phyloP scores from a whole-genome alignment of 2,329 filamentous ascomycete genomes.

The Sclerotinia trifoliorum region DNA sequence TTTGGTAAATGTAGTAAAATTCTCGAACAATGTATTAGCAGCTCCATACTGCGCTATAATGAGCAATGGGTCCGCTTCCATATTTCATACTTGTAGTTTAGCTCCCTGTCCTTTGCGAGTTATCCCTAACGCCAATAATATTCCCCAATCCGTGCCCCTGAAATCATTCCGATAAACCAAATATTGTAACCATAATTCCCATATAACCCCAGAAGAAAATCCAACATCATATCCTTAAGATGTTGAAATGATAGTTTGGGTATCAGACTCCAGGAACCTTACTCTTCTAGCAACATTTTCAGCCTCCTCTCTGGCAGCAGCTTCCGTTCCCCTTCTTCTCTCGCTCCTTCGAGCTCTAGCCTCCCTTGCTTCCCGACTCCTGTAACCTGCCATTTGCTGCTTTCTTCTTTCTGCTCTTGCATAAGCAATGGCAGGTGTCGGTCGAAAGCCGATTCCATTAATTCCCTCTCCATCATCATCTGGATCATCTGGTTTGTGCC shows the following conservation, averaged over 20 bases:
- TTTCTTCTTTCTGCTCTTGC: conserved; percentile 55
- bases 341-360: conserved; percentile 56
- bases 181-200: not conserved
- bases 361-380: conserved; percentile 59
- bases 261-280: conserved; percentile 35
- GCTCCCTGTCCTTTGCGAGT: conserved; percentile 6
- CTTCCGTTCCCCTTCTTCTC: conserved; percentile 44
- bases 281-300: conserved; percentile 34
- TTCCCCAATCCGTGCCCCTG: not conserved
- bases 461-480: conserved; percentile 67
- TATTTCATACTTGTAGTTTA: not conserved
- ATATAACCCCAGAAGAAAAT: not conserved
- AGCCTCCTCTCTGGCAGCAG: conserved; percentile 26
- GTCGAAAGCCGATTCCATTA: conserved; percentile 66
- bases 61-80: not conserved
- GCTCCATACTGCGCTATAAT: conserved; percentile 11
- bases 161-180: conserved; percentile 8
- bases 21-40: conserved; percentile 6
- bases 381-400: conserved; percentile 62
- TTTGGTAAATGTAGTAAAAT: conserved; percentile 34
- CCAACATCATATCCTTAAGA: conserved; percentile 22
- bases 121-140: not conserved
- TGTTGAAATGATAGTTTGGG: conserved; percentile 24
- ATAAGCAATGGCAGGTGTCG: conserved; percentile 60
- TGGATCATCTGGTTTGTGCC: conserved; percentile 62